These are phyloP conservation scores for Cucumis hystrix DNA, from an alignment of 306 rosid species.

Conservation along the genomic window DNA sequence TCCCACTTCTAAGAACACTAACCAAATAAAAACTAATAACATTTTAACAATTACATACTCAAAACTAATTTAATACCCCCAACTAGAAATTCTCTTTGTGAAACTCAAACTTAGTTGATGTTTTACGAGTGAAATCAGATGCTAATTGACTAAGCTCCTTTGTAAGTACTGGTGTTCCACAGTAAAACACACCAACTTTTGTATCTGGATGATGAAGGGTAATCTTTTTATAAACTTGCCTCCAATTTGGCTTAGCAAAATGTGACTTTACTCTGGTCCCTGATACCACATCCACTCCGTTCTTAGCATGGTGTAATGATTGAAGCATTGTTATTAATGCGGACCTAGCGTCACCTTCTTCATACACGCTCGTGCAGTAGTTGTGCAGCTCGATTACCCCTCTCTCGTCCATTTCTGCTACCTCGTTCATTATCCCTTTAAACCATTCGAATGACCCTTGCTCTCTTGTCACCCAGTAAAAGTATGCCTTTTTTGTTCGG, in stretches of 20 bases:
- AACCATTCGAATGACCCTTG: slow-evolving; percentile 57
- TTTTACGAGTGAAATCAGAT: slow-evolving; percentile 31
- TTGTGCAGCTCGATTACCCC: slow-evolving; percentile 38
- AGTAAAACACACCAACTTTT: slow-evolving; percentile 39
- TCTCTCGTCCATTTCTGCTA: slow-evolving; percentile 39
- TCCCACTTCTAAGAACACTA: too few species aligned
- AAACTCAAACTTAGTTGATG: slow-evolving; percentile 42
- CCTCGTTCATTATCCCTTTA: slow-evolving; percentile 43
- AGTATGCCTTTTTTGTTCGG: slow-evolving; percentile 33
- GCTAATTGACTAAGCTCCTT: slow-evolving; percentile 34
- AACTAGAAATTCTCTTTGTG: slow-evolving; percentile 36
- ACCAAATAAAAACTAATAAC: too few species aligned
- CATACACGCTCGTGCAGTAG: slow-evolving; percentile 51
- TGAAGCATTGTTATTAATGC: slow-evolving; percentile 52
- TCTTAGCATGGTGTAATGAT: slow-evolving; percentile 42
- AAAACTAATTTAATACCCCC: background rate
- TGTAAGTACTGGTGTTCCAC: slow-evolving; percentile 36
- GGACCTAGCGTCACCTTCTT: slow-evolving; percentile 53
- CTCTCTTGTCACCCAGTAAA: slow-evolving; percentile 45
- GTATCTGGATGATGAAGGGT: slow-evolving; percentile 35
- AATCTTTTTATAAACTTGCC: slow-evolving; percentile 35
- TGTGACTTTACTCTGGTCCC: slow-evolving; percentile 48
- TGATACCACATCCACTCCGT: slow-evolving; percentile 42
- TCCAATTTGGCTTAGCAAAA: slow-evolving; percentile 48
- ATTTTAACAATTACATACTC: too few species aligned